These are phyloP conservation scores for Rauvolfia tetraphylla DNA, from an alignment of 257 asterid species.

Conservation along the genomic window DNA sequence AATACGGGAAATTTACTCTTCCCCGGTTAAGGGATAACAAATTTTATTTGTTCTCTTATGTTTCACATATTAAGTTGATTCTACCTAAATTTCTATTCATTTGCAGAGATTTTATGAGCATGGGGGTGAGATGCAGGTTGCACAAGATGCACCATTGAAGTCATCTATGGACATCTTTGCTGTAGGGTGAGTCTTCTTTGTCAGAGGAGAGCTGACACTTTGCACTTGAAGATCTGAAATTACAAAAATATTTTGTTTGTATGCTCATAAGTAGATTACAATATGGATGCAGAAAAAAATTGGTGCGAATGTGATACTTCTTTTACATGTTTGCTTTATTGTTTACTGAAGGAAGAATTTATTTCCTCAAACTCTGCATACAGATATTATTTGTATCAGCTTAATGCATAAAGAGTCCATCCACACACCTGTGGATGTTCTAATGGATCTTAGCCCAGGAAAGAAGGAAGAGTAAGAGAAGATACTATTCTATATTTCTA, in stretches of 20 bases:
- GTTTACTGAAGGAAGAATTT: background rate
- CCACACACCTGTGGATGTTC: background rate
- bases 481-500: background rate
- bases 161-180: constrained; percentile 96
- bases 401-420: background rate
- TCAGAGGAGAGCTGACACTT: background rate
- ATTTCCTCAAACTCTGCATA: background rate
- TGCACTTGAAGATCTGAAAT: background rate
- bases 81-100: constrained; percentile 14
- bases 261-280: background rate
- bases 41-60: background rate
- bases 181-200: constrained; percentile 76
- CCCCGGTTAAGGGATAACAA: background rate
- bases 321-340: background rate
- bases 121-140: constrained; percentile 76
- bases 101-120: constrained; percentile 97
- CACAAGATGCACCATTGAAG: constrained; percentile 79
- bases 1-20: background rate
- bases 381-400: background rate
- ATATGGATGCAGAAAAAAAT: background rate
- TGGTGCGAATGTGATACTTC: background rate
- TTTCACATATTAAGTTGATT: background rate
- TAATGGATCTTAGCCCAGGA: background rate
- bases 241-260: background rate
- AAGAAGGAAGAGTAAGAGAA: background rate